Conservation (phyloP, 2,329 filamentous ascomycete genomes). For the Aspergillus fumigatiaffinis region DNA sequence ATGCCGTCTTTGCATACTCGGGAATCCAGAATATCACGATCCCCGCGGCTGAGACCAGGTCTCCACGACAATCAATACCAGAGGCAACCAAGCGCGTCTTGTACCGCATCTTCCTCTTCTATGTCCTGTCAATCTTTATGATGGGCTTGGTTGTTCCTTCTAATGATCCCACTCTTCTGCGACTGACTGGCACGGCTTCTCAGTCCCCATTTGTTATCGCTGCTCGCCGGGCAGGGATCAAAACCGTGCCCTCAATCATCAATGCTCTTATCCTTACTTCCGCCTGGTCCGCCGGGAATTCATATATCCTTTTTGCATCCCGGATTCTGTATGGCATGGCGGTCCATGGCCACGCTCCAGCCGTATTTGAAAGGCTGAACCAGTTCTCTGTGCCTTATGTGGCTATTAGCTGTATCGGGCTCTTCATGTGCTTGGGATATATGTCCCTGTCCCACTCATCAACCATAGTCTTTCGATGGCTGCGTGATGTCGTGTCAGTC, state of each 20-base stretch:
- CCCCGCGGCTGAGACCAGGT: slow-evolving; percentile 51
- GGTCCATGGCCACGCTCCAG: slow-evolving; percentile 36
- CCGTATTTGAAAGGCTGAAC: slow-evolving; percentile 34
- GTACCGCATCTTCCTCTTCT: slow-evolving; percentile 54
- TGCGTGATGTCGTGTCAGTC: slow-evolving; percentile 56
- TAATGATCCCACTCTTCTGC: slow-evolving; percentile 44
- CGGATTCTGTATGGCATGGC: slow-evolving; percentile 38
- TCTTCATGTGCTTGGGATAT: slow-evolving; percentile 59
- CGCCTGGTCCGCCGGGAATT: slow-evolving; percentile 43
- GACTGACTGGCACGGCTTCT: slow-evolving; percentile 36
- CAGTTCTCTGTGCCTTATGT: slow-evolving; percentile 52
- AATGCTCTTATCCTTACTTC: slow-evolving; percentile 39
- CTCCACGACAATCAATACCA: slow-evolving; percentile 50
- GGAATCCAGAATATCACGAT: slow-evolving; percentile 49
- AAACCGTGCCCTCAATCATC: slow-evolving; percentile 34
- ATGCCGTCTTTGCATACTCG: slow-evolving; percentile 21
- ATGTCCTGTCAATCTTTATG: slow-evolving; percentile 54
- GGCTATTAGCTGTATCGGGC: slow-evolving; percentile 50
- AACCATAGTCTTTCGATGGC: slow-evolving; percentile 60
- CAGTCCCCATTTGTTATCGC: slow-evolving; percentile 54
- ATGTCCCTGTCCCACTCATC: slow-evolving; percentile 57
- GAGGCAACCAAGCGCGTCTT: slow-evolving; percentile 52
- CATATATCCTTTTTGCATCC: slow-evolving; percentile 35
- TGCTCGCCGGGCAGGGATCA: slow-evolving; percentile 44
- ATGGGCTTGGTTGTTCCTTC: slow-evolving; percentile 49